These are phyloP conservation scores for Litchi chinensis DNA, from an alignment of 345 rosid genomes.

Conservation along the genomic window DNA sequence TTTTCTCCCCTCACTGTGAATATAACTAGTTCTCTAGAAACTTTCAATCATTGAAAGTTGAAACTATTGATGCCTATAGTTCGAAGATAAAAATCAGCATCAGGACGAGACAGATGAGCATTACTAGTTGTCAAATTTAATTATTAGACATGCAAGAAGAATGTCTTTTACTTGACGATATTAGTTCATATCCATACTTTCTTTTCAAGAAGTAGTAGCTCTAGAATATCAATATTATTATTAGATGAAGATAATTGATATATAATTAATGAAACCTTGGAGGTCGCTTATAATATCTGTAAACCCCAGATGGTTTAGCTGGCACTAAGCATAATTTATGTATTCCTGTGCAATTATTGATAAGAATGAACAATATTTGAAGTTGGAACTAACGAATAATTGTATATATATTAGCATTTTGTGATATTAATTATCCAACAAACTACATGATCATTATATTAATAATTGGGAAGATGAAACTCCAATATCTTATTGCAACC, in stretches of 20 bases:
- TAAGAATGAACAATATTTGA: slow-evolving; percentile 8
- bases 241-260: too few species aligned
- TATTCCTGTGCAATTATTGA: slow-evolving; percentile 23
- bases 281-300: slow-evolving; percentile 4
- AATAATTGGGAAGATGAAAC: slow-evolving; percentile 2
- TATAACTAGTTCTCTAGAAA: too few species aligned
- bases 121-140: not conserved
- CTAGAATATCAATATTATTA: not conserved
- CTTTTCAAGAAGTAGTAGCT: not conserved
- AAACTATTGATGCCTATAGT: too few species aligned
- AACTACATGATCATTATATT: not conserved
- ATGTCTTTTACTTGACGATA: not conserved
- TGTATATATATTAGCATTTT: not conserved
- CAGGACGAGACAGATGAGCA: not conserved
- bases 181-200: not conserved
- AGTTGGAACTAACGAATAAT: not conserved
- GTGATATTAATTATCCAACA: not conserved
- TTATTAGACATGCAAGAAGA: not conserved
- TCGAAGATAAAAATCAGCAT: not conserved
- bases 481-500: slow-evolving; percentile 10
- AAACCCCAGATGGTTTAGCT: slow-evolving; percentile 6
- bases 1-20: not conserved
- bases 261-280: not conserved
- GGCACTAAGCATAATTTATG: slow-evolving; percentile 19
- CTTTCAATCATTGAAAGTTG: too few species aligned